A percentile compares a stretch with the other conserved stretches of the same genome.
These are phyloP conservation scores for Protostelium mycophagum DNA, from an alignment of 78 protist species.

Conservation along the genomic window DNA sequence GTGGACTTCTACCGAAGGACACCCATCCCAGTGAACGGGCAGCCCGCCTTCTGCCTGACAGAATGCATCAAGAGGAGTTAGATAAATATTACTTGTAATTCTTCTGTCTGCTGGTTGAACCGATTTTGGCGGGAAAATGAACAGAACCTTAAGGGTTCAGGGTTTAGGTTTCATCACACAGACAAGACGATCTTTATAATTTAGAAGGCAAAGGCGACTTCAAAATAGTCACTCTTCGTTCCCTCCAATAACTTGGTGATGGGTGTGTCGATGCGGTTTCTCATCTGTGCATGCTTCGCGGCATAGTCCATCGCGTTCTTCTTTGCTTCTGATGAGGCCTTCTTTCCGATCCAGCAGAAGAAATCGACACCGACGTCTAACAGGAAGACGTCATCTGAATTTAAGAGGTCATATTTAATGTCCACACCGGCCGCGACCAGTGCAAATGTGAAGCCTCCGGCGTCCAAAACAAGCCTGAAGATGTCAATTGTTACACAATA, in stretches of 20 bases:
- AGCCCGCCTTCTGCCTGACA: no score
- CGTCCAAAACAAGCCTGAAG: background rate
- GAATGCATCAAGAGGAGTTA: no score
- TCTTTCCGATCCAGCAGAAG: background rate
- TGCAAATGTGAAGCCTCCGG: background rate
- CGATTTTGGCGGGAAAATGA: no score
- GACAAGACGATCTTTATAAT: no score
- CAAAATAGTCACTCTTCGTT: background rate
- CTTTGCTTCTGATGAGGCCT: background rate
- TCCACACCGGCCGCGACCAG: background rate
- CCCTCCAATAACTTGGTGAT: background rate
- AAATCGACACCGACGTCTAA: background rate
- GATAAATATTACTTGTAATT: no score
- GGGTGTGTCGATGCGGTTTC: background rate
- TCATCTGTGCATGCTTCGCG: background rate
- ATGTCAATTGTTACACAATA: background rate
- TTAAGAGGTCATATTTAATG: background rate
- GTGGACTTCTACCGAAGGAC: no score
- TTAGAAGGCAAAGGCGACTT: background rate
- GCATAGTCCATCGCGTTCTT: background rate
- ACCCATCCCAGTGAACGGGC: no score
- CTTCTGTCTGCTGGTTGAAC: no score
- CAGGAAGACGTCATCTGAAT: background rate
- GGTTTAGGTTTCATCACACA: no score
- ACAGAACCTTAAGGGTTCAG: no score